A percentile compares a stretch with the other conserved stretches of the same genome.
Evolutionary conservation across 1,284 basidiomycete genomes (phyloP).

Genomic region (Ustilago sp.): DNA sequence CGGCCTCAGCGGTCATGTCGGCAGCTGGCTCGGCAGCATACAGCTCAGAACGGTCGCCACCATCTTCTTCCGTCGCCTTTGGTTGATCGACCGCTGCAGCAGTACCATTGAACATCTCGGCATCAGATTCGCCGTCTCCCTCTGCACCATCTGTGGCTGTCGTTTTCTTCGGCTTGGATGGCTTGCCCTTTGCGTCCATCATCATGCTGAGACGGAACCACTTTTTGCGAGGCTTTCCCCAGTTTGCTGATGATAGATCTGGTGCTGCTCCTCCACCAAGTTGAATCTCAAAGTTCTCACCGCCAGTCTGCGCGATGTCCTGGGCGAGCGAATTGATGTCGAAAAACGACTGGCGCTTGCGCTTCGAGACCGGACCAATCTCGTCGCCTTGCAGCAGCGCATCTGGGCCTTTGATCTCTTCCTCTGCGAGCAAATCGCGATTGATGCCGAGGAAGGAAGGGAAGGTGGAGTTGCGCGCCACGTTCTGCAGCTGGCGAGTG

Average conservation of each 20-base stretch:
- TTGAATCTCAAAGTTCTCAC: constrained; percentile 42
- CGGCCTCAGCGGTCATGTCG: constrained; percentile 12
- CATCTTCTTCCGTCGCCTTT: neutral
- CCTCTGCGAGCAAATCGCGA: constrained; percentile 35
- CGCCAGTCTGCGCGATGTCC: constrained; percentile 36
- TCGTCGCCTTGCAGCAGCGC: constrained; percentile 21
- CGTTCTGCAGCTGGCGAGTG: constrained; percentile 56
- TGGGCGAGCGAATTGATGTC: constrained; percentile 33
- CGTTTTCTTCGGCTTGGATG: constrained; percentile 23
- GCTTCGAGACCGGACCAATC: constrained; percentile 18
- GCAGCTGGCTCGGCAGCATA: constrained; percentile 36
- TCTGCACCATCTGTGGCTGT: constrained; percentile 18
- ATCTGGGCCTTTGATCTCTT: constrained; percentile 19
- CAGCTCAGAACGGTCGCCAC: constrained; percentile 18
- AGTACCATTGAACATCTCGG: constrained; percentile 20
- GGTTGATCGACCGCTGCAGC: constrained; percentile 7
- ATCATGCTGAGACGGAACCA: constrained; percentile 55
- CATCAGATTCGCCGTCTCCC: constrained; percentile 41
- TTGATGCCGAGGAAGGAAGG: constrained; percentile 57
- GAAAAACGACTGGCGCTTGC: constrained; percentile 16
- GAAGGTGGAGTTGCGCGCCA: constrained; percentile 52
- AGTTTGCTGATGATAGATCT: constrained; percentile 50
- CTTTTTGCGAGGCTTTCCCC: constrained; percentile 57
- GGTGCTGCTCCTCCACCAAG: constrained; percentile 38
- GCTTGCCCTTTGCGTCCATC: constrained; percentile 43